These are phyloP conservation scores for Oldenlandia corymbosa DNA, from an alignment of 257 asterid genomes.

Conservation along the genomic window DNA sequence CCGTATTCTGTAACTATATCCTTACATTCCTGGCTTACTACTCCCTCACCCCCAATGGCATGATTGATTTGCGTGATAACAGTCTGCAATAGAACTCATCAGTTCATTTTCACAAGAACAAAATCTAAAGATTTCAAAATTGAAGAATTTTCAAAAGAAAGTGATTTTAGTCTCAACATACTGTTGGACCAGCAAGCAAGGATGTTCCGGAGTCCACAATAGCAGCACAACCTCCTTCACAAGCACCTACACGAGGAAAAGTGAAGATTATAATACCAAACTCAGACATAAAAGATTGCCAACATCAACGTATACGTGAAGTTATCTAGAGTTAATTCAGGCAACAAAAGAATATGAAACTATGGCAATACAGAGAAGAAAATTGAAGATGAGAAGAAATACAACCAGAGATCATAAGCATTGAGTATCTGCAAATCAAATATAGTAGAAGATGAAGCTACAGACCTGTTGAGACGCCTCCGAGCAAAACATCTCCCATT, in stretches of 20 bases:
- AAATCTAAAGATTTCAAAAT: background rate
- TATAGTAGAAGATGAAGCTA: background rate
- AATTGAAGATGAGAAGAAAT: background rate
- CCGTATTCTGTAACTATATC: constrained; percentile 67
- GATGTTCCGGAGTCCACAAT: constrained; percentile 97
- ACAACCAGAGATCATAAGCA: background rate
- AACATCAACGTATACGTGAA: background rate
- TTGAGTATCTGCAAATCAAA: background rate
- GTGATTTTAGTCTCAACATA: constrained; percentile 24
- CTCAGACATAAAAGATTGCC: background rate
- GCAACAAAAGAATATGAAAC: background rate
- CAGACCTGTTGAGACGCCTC: constrained; percentile 71
- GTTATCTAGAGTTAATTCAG: background rate
- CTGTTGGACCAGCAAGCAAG: constrained; percentile 89
- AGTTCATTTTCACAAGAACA: background rate
- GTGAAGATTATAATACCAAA: background rate
- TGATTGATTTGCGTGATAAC: constrained; percentile 80
- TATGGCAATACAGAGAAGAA: background rate
- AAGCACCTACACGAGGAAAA: constrained; percentile 45
- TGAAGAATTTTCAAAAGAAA: background rate
- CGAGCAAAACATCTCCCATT: constrained; percentile 74
- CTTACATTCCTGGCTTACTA: constrained; percentile 82
- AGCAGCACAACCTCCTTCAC: constrained; percentile 86
- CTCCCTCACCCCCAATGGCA: constrained; percentile 92
- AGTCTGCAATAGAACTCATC: constrained; percentile 36